Conservation (phyloP, 1,284 basidiomycete genomes). For the Papiliotrema nemorosa region DNA sequence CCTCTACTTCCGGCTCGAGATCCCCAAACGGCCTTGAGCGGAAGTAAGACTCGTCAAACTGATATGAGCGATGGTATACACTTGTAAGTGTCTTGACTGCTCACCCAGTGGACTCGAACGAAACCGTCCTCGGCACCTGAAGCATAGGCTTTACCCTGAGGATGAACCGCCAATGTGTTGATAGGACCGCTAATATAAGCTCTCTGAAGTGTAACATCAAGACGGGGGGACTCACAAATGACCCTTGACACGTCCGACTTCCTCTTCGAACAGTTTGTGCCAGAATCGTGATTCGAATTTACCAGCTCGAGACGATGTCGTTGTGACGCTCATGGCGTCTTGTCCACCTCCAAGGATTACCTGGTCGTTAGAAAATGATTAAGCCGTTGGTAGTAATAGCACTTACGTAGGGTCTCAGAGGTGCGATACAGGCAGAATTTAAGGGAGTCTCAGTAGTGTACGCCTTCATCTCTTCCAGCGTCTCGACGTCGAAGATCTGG, state of each 20-base stretch:
- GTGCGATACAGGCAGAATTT: slow-evolving; percentile 87
- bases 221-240: slow-evolving; percentile 55
- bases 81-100: slow-evolving; percentile 13
- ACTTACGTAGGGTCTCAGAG: slow-evolving; percentile 75
- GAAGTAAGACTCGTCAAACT: slow-evolving; percentile 90
- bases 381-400: background rate
- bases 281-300: slow-evolving; percentile 99
- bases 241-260: slow-evolving; percentile 93
- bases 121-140: slow-evolving; percentile 97
- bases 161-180: slow-evolving; percentile 96
- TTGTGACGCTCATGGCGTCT: slow-evolving; percentile 97
- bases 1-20: slow-evolving; percentile 63
- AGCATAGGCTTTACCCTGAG: slow-evolving; percentile 81
- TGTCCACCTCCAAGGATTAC: slow-evolving; percentile 92
- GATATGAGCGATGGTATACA: slow-evolving; percentile 25
- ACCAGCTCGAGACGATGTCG: slow-evolving; percentile 86
- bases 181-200: slow-evolving; percentile 73
- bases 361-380: slow-evolving; percentile 48
- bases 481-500: slow-evolving; percentile 91
- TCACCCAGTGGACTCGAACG: slow-evolving; percentile 70
- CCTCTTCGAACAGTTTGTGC: slow-evolving; percentile 98
- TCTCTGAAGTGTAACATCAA: background rate
- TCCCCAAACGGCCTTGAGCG: slow-evolving; percentile 84
- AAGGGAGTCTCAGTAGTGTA: slow-evolving; percentile 90
- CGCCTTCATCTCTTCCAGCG: slow-evolving; percentile 86